A percentile compares a stretch with the other conserved stretches of the same genome.
Conservation (phyloP, 2,329 filamentous ascomycete genomes). For the Xylaria arbuscula region DNA sequence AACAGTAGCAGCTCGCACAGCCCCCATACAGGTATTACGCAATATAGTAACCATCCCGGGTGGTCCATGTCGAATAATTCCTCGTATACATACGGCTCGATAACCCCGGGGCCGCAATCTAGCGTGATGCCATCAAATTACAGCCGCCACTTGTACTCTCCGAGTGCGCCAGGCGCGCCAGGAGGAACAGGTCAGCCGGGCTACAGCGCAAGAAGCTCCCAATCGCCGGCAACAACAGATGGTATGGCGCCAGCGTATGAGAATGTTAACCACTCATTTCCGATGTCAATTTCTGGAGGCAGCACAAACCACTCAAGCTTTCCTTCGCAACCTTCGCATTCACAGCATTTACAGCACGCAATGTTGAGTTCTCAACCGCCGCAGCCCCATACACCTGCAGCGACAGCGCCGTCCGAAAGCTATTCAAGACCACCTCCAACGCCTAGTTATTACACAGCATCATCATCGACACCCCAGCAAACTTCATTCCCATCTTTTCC, state of each 20-base stretch:
- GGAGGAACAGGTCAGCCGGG: conserved; percentile 30
- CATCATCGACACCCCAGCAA: conserved; percentile 61
- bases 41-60: conserved; percentile 67
- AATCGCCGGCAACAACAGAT: conserved; percentile 69
- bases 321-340: conserved; percentile 50
- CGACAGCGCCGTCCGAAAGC: conserved; percentile 68
- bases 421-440: conserved; percentile 69
- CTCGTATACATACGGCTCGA: conserved; percentile 67
- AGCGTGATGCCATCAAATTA: conserved; percentile 60
- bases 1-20: conserved; percentile 69
- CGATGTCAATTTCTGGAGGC: conserved; percentile 67
- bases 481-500: conserved; percentile 59
- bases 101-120: conserved; percentile 63
- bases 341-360: conserved; percentile 48
- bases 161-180: conserved; percentile 47
- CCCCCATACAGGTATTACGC: conserved; percentile 63
- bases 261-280: conserved; percentile 72
- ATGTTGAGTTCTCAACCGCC: conserved; percentile 64
- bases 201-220: conserved; percentile 63
- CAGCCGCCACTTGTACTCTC: conserved; percentile 49
- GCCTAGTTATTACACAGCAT: conserved; percentile 68
- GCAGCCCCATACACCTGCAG: conserved; percentile 63
- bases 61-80: conserved; percentile 68
- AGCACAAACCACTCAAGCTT: conserved; percentile 52
- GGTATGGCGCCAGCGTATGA: conserved; percentile 76